phyloP scores from a whole-genome alignment of 23 red algal species.

The Cyanidioschyzon merolae region DNA sequence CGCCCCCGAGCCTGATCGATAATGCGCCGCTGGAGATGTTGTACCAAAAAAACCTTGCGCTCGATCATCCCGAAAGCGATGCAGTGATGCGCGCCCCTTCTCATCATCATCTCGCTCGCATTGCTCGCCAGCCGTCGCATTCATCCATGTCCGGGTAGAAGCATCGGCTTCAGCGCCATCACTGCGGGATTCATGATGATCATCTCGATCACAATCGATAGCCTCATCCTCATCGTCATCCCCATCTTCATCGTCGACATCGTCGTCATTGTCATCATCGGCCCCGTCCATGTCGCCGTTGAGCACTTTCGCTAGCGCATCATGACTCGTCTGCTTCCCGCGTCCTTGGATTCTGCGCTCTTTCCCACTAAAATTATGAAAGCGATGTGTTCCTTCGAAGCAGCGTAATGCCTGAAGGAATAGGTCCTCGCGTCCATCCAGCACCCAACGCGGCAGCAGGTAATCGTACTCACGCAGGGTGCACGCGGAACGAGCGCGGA shows the following conservation, averaged over 20 bases:
- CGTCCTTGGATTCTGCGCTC: neutral
- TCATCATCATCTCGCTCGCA: no score
- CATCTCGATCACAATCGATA: neutral
- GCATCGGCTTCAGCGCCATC: neutral
- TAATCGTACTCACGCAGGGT: conserved; percentile 64
- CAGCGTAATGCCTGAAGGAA: conserved; percentile 28
- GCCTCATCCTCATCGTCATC: neutral
- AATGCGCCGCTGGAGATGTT: no score
- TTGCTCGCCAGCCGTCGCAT: no score
- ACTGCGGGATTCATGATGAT: neutral
- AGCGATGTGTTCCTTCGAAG: conserved; percentile 50
- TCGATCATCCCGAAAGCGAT: no score
- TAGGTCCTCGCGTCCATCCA: conserved; percentile 9
- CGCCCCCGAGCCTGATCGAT: no score
- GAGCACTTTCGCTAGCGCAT: neutral
- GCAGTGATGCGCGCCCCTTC: no score
- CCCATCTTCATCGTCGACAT: neutral
- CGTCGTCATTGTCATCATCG: neutral
- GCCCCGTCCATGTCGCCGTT: neutral
- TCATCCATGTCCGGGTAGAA: neutral
- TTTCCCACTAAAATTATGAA: conserved; percentile 38
- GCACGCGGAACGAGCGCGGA: conserved; percentile 45
- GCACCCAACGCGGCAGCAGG: conserved; percentile 40
- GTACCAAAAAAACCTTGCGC: no score
- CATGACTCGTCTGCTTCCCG: neutral